Conservation (phyloP, 495 filamentous ascomycete species). For the Trichoderma erinaceum region DNA sequence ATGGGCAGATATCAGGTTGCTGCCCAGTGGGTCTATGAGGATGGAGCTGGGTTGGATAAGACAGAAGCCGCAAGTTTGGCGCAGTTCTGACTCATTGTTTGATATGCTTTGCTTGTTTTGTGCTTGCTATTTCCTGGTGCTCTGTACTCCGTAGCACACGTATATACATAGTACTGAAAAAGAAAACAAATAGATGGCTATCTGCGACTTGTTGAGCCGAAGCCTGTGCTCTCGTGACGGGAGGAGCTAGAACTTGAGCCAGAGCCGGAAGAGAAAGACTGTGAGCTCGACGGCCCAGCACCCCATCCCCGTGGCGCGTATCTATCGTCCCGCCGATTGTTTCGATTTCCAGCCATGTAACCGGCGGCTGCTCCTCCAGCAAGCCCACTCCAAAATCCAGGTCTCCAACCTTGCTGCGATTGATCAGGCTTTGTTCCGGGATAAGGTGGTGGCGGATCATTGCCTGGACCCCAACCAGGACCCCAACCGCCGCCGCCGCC, state of each 20-base stretch:
- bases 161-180: background rate
- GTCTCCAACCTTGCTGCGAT: conserved; percentile 56
- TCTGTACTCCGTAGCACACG: no score
- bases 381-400: conserved; percentile 84
- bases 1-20: background rate
- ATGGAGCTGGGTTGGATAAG: conserved; percentile 2
- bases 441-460: conserved; percentile 57
- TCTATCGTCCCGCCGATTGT: conserved; percentile 32
- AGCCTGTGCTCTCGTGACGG: conserved; percentile 76
- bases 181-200: background rate
- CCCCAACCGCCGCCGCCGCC: conserved; percentile 26
- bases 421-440: conserved; percentile 31
- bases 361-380: conserved; percentile 62
- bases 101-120: background rate
- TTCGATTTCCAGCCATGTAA: conserved; percentile 56
- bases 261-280: conserved; percentile 31
- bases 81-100: background rate
- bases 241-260: conserved; percentile 42
- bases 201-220: conserved; percentile 73
- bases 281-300: conserved; percentile 24
- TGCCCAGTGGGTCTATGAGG: background rate
- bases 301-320: conserved; percentile 37
- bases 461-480: conserved; percentile 40
- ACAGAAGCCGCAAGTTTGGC: background rate
- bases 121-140: background rate